Percentiles rank a stretch among this genome's conserved stretches.
Conservation (phyloP, 2,329 filamentous ascomycete species). For the Penicillium sp. region DNA sequence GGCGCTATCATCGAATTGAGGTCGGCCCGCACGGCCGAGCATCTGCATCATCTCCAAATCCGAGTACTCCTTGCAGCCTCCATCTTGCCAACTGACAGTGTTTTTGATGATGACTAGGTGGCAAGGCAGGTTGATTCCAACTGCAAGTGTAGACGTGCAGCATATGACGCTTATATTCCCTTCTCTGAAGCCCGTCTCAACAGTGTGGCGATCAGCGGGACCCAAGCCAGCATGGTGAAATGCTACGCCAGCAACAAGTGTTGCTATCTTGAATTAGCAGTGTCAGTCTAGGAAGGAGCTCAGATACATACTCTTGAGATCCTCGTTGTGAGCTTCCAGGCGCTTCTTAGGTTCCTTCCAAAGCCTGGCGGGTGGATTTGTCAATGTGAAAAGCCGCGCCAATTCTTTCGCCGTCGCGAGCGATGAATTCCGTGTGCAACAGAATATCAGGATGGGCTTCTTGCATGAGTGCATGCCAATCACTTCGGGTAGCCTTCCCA, state of each 20-base stretch:
- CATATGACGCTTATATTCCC: slow-evolving; percentile 78
- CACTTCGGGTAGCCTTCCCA: slow-evolving; percentile 59
- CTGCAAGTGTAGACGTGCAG: slow-evolving; percentile 80
- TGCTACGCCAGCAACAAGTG: slow-evolving; percentile 61
- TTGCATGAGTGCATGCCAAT: slow-evolving; percentile 63
- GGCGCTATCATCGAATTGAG: slow-evolving; percentile 76
- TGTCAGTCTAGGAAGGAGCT: neutral
- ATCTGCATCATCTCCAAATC: slow-evolving; percentile 89
- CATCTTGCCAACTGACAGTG: slow-evolving; percentile 64
- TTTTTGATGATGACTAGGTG: slow-evolving; percentile 82
- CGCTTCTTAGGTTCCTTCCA: slow-evolving; percentile 60
- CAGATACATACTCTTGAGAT: slow-evolving; percentile 53
- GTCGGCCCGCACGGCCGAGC: slow-evolving; percentile 78
- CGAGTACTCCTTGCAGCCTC: slow-evolving; percentile 65
- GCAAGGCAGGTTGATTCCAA: slow-evolving; percentile 80
- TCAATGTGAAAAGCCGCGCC: slow-evolving; percentile 61
- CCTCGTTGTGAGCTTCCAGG: slow-evolving; percentile 55
- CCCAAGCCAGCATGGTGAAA: slow-evolving; percentile 81
- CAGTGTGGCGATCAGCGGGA: slow-evolving; percentile 57
- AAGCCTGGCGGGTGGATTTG: slow-evolving; percentile 50
- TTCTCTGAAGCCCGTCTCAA: slow-evolving; percentile 67
- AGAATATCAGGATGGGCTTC: slow-evolving; percentile 83
- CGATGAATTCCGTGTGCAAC: slow-evolving; percentile 70
- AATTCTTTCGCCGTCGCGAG: slow-evolving; percentile 65
- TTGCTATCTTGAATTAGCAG: slow-evolving; percentile 33